phyloP scores from a whole-genome alignment of 805 yeast genomes.

The Candida vartiovaarae region DNA sequence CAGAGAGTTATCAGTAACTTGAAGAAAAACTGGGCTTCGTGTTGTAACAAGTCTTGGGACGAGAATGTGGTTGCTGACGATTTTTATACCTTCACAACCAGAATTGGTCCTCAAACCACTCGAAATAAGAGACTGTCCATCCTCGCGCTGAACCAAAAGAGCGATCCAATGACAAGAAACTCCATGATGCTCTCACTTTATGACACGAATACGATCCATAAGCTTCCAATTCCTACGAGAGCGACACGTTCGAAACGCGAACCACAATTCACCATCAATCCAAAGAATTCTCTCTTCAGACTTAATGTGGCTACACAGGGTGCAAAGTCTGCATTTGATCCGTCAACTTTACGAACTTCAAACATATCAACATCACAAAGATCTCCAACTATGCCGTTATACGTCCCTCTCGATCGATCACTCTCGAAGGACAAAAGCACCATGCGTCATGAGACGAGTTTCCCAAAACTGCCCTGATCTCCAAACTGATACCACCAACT shows the following conservation, averaged over 20 bases:
- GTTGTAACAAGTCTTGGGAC: conserved; percentile 25
- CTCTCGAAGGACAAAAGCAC: conserved; percentile 12
- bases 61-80: conserved; percentile 24
- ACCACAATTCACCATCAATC: conserved; percentile 17
- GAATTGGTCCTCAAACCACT: conserved; percentile 22
- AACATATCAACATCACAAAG: conserved; percentile 2
- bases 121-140: conserved; percentile 29
- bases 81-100: conserved; percentile 16
- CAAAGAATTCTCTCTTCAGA: conserved; percentile 22
- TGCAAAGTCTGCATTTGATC: conserved; percentile 1
- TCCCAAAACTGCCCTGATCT: conserved; percentile 39
- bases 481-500: conserved; percentile 52
- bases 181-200: conserved; percentile 30
- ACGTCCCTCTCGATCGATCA: conserved; percentile 18
- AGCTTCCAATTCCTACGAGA: conserved; percentile 15
- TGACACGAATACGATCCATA: conserved; percentile 16
- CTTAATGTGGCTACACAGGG: conserved; percentile 6
- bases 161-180: conserved; percentile 34
- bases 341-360: conserved; percentile 1
- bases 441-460: conserved; percentile 27
- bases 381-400: conserved; percentile 9
- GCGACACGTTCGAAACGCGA: conserved; percentile 7
- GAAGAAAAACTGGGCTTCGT: conserved; percentile 42
- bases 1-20: conserved; percentile 36
- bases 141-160: conserved; percentile 30